A percentile compares a stretch with the other conserved stretches of the same genome.
These are phyloP conservation scores for Strobilomyces confusus DNA, from an alignment of 768 basidiomycete genomes.

Conservation along the genomic window DNA sequence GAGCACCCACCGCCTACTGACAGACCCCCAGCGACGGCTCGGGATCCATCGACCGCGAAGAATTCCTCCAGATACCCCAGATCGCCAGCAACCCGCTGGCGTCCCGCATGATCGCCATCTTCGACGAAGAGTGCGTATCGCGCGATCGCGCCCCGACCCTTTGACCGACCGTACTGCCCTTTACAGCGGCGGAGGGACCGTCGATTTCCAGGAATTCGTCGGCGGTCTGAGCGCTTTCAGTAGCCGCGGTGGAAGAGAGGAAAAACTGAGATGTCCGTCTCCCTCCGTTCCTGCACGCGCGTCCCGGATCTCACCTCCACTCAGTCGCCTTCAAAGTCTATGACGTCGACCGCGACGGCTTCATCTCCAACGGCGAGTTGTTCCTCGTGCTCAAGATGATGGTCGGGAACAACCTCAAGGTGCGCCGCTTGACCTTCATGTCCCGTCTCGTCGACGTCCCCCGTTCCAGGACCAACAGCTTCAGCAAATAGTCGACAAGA, in stretches of 20 bases:
- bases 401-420: conserved; percentile 99
- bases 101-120: conserved; percentile 98
- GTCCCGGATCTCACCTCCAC: not conserved
- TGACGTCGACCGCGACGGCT: conserved; percentile 97
- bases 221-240: conserved; percentile 97
- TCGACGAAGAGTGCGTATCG: conserved; percentile 90
- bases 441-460: not conserved
- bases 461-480: conserved; percentile 84
- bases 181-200: conserved; percentile 94
- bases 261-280: conserved; percentile 87
- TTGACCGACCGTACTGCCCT: not conserved
- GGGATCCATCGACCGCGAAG: conserved; percentile 97
- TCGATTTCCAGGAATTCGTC: conserved; percentile 99
- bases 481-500: conserved; percentile 99
- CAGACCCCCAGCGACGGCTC: conserved; percentile 72
- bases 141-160: conserved; percentile 1
- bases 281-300: not conserved
- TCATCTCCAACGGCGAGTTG: conserved; percentile 96
- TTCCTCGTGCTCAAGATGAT: conserved; percentile 99
- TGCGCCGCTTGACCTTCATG: conserved; percentile 27
- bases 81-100: conserved; percentile 97
- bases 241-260: conserved; percentile 92
- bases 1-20: not conserved
- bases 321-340: conserved; percentile 99
- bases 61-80: conserved; percentile 98